Evolutionary conservation across 768 basidiomycete genomes (phyloP).

Genomic region (Boletus rufocinnamomeus): DNA sequence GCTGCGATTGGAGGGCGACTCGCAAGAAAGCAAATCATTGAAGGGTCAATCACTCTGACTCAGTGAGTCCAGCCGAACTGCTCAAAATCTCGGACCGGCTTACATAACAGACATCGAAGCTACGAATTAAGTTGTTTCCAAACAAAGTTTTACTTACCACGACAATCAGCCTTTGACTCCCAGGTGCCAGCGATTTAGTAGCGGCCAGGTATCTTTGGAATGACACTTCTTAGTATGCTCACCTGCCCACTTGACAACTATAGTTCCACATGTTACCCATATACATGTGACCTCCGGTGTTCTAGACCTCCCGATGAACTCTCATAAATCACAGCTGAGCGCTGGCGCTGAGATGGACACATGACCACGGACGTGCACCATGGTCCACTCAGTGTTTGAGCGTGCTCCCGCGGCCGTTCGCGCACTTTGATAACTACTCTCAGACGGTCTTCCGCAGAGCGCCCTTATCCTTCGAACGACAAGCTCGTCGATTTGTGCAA

Average conservation of each 20-base stretch:
- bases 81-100: too few relatives aligned
- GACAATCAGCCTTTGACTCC: background rate
- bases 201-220: too few relatives aligned
- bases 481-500: background rate
- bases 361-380: constrained; percentile 4
- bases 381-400: background rate
- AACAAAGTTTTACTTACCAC: background rate
- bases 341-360: background rate
- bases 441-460: background rate
- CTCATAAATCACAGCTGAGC: constrained; percentile 7
- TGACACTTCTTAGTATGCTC: background rate
- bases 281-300: background rate
- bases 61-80: too few relatives aligned
- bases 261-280: background rate
- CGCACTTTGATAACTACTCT: background rate
- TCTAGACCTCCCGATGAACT: background rate
- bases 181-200: too few relatives aligned
- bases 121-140: too few relatives aligned
- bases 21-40: too few relatives aligned
- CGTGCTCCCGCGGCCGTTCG: background rate
- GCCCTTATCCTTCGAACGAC: background rate
- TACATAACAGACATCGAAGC: too few relatives aligned
- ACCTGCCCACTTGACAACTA: background rate
- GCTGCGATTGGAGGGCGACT: too few relatives aligned
- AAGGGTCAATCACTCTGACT: too few relatives aligned